phyloP scores from a whole-genome alignment of 768 basidiomycete genomes.

The Lepiota venenata region DNA sequence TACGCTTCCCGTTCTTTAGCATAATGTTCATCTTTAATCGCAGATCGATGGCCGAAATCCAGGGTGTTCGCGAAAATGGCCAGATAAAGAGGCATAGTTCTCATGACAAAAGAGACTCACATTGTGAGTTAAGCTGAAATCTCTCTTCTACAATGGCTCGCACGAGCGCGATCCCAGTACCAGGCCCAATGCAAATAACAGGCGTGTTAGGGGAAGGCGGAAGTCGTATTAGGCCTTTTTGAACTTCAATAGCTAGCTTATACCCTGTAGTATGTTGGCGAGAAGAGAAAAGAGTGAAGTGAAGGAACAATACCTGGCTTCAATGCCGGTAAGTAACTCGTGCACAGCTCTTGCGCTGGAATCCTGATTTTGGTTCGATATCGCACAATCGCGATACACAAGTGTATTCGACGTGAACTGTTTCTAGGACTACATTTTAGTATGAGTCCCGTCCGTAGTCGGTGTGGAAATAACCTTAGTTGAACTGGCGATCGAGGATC shows the following conservation, averaged over 20 bases:
- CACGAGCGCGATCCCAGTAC: constrained; percentile 94
- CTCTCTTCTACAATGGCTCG: constrained; percentile 83
- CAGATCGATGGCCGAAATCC: constrained; percentile 90
- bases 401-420: constrained; percentile 72
- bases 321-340: constrained; percentile 70
- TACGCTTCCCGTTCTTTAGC: constrained; percentile 63
- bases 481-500: constrained; percentile 93
- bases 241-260: constrained; percentile 58
- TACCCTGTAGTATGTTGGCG: constrained; percentile 40
- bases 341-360: constrained; percentile 81
- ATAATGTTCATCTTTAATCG: constrained; percentile 77
- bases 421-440: constrained; percentile 19
- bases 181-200: constrained; percentile 88
- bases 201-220: constrained; percentile 57
- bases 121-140: constrained; percentile 45
- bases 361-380: constrained; percentile 83
- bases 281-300: background rate
- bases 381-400: constrained; percentile 89
- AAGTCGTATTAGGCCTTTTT: constrained; percentile 60
- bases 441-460: background rate
- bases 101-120: constrained; percentile 31
- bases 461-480: constrained; percentile 38
- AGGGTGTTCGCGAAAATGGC: constrained; percentile 55
- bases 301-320: constrained; percentile 42
- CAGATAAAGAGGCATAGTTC: too few species aligned